phyloP scores from a whole-genome alignment of 495 filamentous ascomycete genomes.

The Penicillium flavigenum region DNA sequence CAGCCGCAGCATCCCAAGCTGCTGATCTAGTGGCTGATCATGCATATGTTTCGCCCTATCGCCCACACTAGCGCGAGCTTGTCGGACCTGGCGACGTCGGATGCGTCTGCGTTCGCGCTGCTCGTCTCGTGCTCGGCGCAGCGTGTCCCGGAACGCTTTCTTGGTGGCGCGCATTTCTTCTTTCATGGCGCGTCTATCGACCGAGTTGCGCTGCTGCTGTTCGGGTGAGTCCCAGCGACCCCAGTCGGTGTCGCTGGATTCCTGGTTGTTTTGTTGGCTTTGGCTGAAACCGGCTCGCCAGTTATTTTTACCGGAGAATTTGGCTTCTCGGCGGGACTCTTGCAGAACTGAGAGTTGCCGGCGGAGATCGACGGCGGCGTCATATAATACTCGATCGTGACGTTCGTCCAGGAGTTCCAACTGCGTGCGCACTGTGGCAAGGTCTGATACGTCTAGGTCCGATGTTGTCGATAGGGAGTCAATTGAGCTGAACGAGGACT shows the following conservation, averaged over 20 bases:
- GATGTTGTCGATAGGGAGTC: slow-evolving; percentile 45
- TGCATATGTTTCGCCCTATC: slow-evolving; percentile 12
- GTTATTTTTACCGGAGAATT: slow-evolving; percentile 22
- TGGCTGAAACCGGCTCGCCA: slow-evolving; percentile 29
- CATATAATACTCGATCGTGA: slow-evolving; percentile 43
- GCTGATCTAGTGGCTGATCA: slow-evolving; percentile 12
- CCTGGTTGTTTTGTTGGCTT: slow-evolving; percentile 16
- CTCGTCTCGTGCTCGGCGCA: slow-evolving; percentile 42
- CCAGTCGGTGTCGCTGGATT: slow-evolving; percentile 27
- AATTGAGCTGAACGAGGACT: slow-evolving; percentile 43
- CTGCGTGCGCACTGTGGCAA: slow-evolving; percentile 42
- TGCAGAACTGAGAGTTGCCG: slow-evolving; percentile 38
- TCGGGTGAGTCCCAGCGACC: slow-evolving; percentile 45
- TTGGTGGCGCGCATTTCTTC: slow-evolving; percentile 41
- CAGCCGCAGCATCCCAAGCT: slow-evolving; percentile 25
- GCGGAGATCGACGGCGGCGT: slow-evolving; percentile 42
- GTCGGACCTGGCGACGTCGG: slow-evolving; percentile 17
- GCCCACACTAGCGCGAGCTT: slow-evolving; percentile 1
- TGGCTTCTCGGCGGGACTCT: slow-evolving; percentile 40
- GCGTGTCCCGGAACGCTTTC: slow-evolving; percentile 43
- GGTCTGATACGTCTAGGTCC: slow-evolving; percentile 42
- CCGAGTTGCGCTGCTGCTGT: slow-evolving; percentile 33
- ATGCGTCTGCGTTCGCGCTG: slow-evolving; percentile 34
- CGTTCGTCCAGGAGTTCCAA: slow-evolving; percentile 39
- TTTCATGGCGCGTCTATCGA: slow-evolving; percentile 37